Base-by-base conservation (phyloP, 495 filamentous ascomycete genomes). In the Recurvomyces mirabilis region DNA sequence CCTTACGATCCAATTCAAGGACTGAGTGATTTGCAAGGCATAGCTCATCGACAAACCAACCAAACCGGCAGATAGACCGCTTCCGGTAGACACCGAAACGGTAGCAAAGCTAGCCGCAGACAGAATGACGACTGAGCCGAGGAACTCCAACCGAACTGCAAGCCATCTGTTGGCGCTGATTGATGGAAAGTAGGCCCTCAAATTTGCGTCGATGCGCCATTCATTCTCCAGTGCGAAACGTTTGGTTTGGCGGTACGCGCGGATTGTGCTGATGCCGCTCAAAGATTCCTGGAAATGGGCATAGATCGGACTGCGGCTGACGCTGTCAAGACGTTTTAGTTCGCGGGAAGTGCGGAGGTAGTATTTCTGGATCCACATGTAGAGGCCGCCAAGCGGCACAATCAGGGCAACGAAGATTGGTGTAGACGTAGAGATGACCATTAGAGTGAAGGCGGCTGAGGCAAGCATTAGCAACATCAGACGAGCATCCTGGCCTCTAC, bases 1-100 rank as follows among this genome's bases (percentile, higher is more conserved):
- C 41, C 93, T 82, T 34, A 99, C 93, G 55, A 99, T 95, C 91
- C 91, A 99, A 68, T 99, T 99, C 49, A 99, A 70, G n/a, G 88
- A 93, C 57, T 86, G 82, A 15, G 93, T 99, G 58, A 96, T 96
- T 66, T 94, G 85, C 49, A 99, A 71, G 36, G 87, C 91, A 62
- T 96, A 94, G 29, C 87, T 93, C 87, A 99, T 91, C 46, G 86
- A 75, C 60, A 99, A 68, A 68, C 93, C 93, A 38, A 95, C 93
- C 68, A 78, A 69, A 38, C 93, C 93, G 13, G 79, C 67, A 7
- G 77, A 80, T 38, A 94, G 59, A 1, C 61, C 59, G 58, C 69
- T 81, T 33, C 83, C 78, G 48, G 66, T 77, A 24, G 84, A 66
- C 41, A 96, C 87, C 5, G 87, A 82, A 48, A 86, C 65, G 57